Conservation (phyloP, 2,329 filamentous ascomycete species). For the Hawksworthiomyces lignivorus region DNA sequence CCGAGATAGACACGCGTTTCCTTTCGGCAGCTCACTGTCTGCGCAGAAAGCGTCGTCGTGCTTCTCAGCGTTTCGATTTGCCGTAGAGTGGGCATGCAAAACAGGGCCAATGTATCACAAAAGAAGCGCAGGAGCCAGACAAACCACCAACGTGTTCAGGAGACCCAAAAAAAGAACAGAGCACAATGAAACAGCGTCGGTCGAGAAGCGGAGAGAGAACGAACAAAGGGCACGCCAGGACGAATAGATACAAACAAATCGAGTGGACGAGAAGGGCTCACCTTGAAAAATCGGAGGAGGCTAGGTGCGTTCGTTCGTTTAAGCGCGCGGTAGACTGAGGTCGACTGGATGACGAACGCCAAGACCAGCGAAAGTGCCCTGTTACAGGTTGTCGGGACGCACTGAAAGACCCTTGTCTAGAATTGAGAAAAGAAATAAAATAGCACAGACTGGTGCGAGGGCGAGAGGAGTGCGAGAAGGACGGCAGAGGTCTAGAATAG, state of each 20-base stretch:
- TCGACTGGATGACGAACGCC: neutral
- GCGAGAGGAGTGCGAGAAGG: too few species aligned
- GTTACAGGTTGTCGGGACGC: conserved; percentile 2
- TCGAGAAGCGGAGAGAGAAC: neutral
- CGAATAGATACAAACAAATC: neutral
- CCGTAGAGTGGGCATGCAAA: too few species aligned
- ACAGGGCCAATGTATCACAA: too few species aligned
- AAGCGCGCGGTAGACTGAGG: conserved; percentile 12
- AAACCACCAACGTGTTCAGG: neutral
- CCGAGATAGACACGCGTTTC: too few species aligned
- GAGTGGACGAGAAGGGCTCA: conserved; percentile 8
- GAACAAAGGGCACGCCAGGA: neutral
- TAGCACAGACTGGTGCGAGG: too few species aligned
- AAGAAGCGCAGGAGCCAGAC: too few species aligned
- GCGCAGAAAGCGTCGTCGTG: too few species aligned
- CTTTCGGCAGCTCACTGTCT: too few species aligned
- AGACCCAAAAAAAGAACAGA: conserved; percentile 1
- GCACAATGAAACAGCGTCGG: neutral
- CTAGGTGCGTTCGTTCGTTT: neutral
- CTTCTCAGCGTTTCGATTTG: too few species aligned
- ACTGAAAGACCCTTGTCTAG: too few species aligned
- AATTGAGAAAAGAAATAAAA: too few species aligned
- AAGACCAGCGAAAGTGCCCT: neutral
- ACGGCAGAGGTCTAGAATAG: too few species aligned
- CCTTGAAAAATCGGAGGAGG: neutral